Evolutionary conservation across 2,329 filamentous ascomycete species (phyloP).

Genomic region (Pseudocercospora musae): DNA sequence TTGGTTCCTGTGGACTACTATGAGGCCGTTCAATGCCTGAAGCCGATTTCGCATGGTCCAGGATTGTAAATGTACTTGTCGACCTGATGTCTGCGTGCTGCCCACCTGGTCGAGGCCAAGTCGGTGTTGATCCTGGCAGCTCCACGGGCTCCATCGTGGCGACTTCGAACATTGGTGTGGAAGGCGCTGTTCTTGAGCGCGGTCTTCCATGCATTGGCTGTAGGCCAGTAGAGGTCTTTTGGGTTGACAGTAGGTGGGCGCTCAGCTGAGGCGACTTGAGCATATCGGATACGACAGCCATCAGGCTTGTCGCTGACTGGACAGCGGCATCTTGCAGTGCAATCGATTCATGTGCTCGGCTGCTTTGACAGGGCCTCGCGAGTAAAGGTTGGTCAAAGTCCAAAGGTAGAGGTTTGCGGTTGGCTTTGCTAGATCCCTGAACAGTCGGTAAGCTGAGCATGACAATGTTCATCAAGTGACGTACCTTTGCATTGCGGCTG

Average conservation of each 20-base stretch:
- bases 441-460: neutral
- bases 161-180: slow-evolving; percentile 35
- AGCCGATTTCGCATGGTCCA: slow-evolving; percentile 4
- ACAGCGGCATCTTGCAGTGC: slow-evolving; percentile 33
- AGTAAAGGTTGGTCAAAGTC: slow-evolving; percentile 19
- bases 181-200: slow-evolving; percentile 41
- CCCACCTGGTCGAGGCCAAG: neutral
- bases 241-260: slow-evolving; percentile 28
- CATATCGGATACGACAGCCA: slow-evolving; percentile 44
- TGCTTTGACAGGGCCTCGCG: slow-evolving; percentile 6
- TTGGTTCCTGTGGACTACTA: slow-evolving; percentile 24
- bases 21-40: slow-evolving; percentile 19
- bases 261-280: slow-evolving; percentile 40
- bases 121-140: slow-evolving; percentile 27
- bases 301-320: slow-evolving; percentile 35
- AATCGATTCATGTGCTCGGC: slow-evolving; percentile 24
- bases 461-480: neutral
- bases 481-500: slow-evolving; percentile 21
- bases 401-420: slow-evolving; percentile 28
- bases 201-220: slow-evolving; percentile 39
- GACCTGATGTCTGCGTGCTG: slow-evolving; percentile 5
- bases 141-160: slow-evolving; percentile 26
- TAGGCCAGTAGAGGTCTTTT: slow-evolving; percentile 30
- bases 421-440: slow-evolving; percentile 20
- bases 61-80: neutral